Base-by-base conservation (phyloP, 768 basidiomycete genomes). In the Crassisporium funariophilum region DNA sequence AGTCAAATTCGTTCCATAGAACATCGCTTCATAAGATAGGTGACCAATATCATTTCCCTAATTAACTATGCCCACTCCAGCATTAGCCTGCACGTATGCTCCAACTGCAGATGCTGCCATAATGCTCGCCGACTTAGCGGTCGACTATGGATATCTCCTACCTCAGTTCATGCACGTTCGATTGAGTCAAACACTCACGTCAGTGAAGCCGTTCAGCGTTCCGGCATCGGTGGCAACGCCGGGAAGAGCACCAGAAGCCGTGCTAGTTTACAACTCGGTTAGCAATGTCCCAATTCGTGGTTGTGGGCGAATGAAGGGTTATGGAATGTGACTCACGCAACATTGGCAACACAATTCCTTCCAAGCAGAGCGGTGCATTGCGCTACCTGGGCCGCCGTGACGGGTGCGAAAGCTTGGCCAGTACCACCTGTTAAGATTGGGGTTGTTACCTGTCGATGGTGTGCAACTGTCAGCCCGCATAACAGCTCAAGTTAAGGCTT, bases 11-110 rank as follows among this genome's bases (percentile, higher is more conserved):
- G n/a, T n/a, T n/a, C n/a, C n/a, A n/a, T n/a, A n/a, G n/a, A n/a
- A n/a, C n/a, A n/a, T n/a, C n/a, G n/a, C n/a, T n/a, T n/a, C n/a
- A n/a, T n/a, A n/a, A n/a, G n/a, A n/a, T n/a, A n/a, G n/a, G n/a
- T n/a, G n/a, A 29, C 20, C 22, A 19, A 13, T 22, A 41, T 44
- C 31, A 25, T 17, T 10, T 11, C 25, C 13, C 49, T 40, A 63
- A 19, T 63, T 59, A 21, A 61, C 50, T 8, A 55, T 61, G 4
- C 61, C 61, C 16, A 61, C 46, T 22, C 59, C 57, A 13, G 61
- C 55, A 41, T 63, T 53, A 9, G 53, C 45, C 42, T 59, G 55
- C 5, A 60, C 59, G 22, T 59, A 59, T n/a, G 22, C 25, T 10
- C 46, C 51, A 20, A 57, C 57, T 5, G 36, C 29, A n/a, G 54